Base-by-base conservation (phyloP, 202 grass and related monocot species). In the Alloteropsis angusta region DNA sequence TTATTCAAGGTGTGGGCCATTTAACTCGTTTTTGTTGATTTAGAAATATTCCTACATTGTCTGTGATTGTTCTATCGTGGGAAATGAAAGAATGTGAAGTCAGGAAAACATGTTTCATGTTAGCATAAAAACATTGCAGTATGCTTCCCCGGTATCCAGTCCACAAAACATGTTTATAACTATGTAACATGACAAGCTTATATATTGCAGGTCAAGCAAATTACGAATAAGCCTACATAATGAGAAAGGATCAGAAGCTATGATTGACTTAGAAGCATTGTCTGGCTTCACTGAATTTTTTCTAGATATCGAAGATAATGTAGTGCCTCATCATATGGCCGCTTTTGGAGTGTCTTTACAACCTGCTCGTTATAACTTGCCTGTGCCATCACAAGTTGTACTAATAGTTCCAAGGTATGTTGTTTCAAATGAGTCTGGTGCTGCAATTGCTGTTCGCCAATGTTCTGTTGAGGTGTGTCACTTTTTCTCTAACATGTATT, bases 211-310 rank as follows among this genome's bases (percentile, higher is more conserved):
- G 78, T 92, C 93, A 68, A 86, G 82, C 69, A 89, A 90, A 83
- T 80, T 96, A 35, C 86, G 79, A 80, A 86, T 96, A 81, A 84
- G 64, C 75, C 88, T 86, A 77, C 63, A 76, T 58, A 66, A 64
- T 5, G 84, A 77, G 37, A 81, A 79, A 82, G 77, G 84, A 81
- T 87, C 92, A 61, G 86, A 75, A 36, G 65, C 71, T 65, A 66
- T 72, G 81, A 87, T 96, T 71, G 84, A 96, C 71, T 74, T 96
- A 72, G 89, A 90, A 38, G 84, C 80, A 82, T 64, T 96, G 62
- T 96, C 92, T 87, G 87, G 89, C 61, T 96, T 88, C 60, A 92
- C 92, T 35, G 92, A 92, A 71, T 78, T 96, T 77, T 85, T 77
- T 72, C 73, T 96, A 60, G 92, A 96, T 59, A 88, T 78, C 50